Evolutionary conservation across 1,284 basidiomycete genomes (phyloP), one percentile per base, ranked within the genome.

Genomic region (Ganoderma resinaceum): DNA sequence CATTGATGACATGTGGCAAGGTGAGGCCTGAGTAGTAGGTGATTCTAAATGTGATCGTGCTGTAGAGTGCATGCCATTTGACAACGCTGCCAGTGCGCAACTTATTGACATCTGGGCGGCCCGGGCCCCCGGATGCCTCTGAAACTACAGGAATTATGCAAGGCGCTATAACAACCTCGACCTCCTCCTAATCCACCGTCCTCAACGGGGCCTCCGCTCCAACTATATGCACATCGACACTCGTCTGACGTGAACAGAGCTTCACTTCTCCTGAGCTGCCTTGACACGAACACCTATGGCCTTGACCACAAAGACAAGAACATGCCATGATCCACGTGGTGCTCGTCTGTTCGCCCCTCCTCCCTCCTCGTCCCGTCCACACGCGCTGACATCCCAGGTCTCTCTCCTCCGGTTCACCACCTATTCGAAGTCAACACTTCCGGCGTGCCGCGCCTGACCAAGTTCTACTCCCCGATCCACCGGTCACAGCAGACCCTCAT

Each of bases 391-490:
- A 18, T 55, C 20, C 46, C 9, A 16, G 52, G 16, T 26, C 58
- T n/a, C 9, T 26, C 49, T 31, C 84, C 78, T 76, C n/a, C n/a
- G n/a, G n/a, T 43, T 31, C 60, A 49, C 43, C 52, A 63, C 43
- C 55, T 26, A 31, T 63, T 35, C 62, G 31, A 76, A 95, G 95
- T 94, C 85, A 97, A 94, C 81, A 96, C 91, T 61, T 89, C 89
- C 72, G 96, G 96, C 57, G 91, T 97, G 71, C 91, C 98, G 14
- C 91, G 98, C 60, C 84, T 99, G 67, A 94, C 95, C 74, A 99
- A 98, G 82, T 99, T 98, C 88, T 99, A 98, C 84, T 94, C 94
- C 3, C 91, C 94, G 2, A 84, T 95, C 35, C 90, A 93, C 63
- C 91, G 92, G 67, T 88, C 92, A 23, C 83, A 90, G 4, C 91